A percentile compares a stretch with the other conserved stretches of the same genome.
Conservation (phyloP, 768 basidiomycete genomes). For the Tulasnella sp. region DNA sequence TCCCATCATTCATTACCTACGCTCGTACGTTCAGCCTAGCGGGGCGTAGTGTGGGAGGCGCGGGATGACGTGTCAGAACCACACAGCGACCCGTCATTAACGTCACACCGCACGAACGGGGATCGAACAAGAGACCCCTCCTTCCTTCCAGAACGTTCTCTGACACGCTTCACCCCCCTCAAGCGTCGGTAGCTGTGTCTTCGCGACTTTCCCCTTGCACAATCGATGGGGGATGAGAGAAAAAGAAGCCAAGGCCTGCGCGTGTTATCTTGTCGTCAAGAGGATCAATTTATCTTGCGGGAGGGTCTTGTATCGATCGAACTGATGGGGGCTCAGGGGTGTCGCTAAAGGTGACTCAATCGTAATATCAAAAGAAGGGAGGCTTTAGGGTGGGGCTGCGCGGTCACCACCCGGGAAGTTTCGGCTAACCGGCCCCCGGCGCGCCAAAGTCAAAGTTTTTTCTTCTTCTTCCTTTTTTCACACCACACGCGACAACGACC, state of each 20-base stretch:
- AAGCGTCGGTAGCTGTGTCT: not conserved
- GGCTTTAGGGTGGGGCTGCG: not conserved
- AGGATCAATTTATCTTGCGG: conserved; percentile 2
- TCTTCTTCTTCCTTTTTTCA: not conserved
- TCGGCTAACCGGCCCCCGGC: not conserved
- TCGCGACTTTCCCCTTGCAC: not conserved
- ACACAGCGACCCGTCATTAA: not conserved
- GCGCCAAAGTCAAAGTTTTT: conserved; percentile 2
- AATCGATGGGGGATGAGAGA: not conserved
- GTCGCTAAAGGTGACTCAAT: not conserved
- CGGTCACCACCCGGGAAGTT: not conserved
- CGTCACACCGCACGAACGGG: not conserved
- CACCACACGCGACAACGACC: not conserved
- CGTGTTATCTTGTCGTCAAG: not conserved
- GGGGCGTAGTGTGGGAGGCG: not conserved
- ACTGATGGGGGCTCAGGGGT: not conserved
- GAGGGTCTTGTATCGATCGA: not conserved
- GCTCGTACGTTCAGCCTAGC: not conserved
- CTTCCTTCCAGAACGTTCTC: not conserved
- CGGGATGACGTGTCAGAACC: not conserved
- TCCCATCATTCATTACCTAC: not conserved
- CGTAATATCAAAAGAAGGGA: conserved; percentile 4
- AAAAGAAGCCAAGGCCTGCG: not conserved
- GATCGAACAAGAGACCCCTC: not conserved
- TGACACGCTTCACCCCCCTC: not conserved